These are phyloP conservation scores for Zasmidium angulare DNA, from an alignment of 2,329 filamentous ascomycete species.

Conservation along the genomic window DNA sequence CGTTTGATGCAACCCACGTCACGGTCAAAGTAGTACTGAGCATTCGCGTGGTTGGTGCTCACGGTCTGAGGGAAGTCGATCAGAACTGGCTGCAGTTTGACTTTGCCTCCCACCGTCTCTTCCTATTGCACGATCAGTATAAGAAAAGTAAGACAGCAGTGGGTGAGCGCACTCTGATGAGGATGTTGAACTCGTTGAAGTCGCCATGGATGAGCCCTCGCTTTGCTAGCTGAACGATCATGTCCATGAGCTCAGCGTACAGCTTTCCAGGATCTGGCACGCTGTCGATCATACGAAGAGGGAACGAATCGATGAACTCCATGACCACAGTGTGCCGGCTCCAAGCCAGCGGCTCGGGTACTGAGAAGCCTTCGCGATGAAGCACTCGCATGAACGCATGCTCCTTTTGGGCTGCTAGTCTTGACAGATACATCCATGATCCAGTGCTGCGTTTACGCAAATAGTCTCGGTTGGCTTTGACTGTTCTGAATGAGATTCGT, in stretches of 20 bases:
- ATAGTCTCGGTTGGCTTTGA: constrained; percentile 95
- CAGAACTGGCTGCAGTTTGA: constrained; percentile 72
- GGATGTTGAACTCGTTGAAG: constrained; percentile 98
- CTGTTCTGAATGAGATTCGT: constrained; percentile 92
- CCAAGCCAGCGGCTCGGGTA: constrained; percentile 84
- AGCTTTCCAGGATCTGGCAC: constrained; percentile 82
- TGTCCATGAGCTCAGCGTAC: constrained; percentile 85
- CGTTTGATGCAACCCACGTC: constrained; percentile 94
- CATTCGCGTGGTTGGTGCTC: constrained; percentile 89
- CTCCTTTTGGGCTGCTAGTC: constrained; percentile 89
- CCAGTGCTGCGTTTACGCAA: constrained; percentile 75
- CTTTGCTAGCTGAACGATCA: constrained; percentile 79
- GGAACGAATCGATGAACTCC: constrained; percentile 88
- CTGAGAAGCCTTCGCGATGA: constrained; percentile 78
- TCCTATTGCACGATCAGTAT: constrained; percentile 47
- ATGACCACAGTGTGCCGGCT: constrained; percentile 96
- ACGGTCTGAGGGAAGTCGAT: constrained; percentile 99
- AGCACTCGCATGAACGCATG: constrained; percentile 92
- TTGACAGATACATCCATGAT: constrained; percentile 98
- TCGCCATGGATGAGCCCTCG: constrained; percentile 95
- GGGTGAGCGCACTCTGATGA: constrained; percentile 60
- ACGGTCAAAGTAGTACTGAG: constrained; percentile 95
- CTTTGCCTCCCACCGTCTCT: constrained; percentile 27
- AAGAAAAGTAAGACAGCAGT: no score
- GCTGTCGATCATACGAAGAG: constrained; percentile 80